Base-by-base conservation (phyloP, 108 stramenopile species). In the Nannochloropsis salina region DNA sequence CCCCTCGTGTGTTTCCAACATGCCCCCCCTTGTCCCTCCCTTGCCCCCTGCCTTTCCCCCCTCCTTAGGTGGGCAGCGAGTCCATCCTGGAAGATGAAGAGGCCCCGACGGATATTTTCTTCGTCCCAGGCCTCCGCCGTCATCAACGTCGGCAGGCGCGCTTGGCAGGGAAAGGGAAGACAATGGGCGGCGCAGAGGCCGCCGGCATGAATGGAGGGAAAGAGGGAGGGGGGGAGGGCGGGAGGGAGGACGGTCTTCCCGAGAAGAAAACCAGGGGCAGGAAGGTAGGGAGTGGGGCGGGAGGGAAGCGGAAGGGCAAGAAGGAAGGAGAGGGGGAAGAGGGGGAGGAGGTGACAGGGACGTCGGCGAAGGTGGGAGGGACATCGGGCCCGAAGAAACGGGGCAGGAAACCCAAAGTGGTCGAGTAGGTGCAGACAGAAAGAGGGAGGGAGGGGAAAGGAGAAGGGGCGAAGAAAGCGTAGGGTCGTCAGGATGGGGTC, bases 391-490 rank as follows among this genome's bases (percentile, higher is more conserved):
- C 2, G 61, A 4, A 2, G 61, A 74, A 74, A 5, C 15, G 61
- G 61, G 61, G 61, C 3, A 74, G 61, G 61, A 74, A 74, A 74
- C 61, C 61, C 61, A 74, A 74, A n/a, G 61, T 74, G 47, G 47
- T 51, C 1, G 61, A 74, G 61, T 15, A 74, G 2, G 61, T 20
- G 61, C n/a, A 74, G 61, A 74, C 15, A 74, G 61, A 12, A 12
- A 51, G 47, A 12, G 61, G n/a, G 61, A n/a, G 61, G 4, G 61
- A 4, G 61, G 4, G 61, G 61, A 4, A 5, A 4, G 5, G 61
- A 74, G 61, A 74, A n/a, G n/a, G 5, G n/a, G 5, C 15, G 5
- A 74, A n/a, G 61, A 4, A 74, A 12, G 47, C 10, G 47, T 51
- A 51, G 47, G 47, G 12, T 9, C 10, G 12, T 9, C 10, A 51